Conservation (phyloP, 202 grass and related monocot genomes). For the Setaria viridis region DNA sequence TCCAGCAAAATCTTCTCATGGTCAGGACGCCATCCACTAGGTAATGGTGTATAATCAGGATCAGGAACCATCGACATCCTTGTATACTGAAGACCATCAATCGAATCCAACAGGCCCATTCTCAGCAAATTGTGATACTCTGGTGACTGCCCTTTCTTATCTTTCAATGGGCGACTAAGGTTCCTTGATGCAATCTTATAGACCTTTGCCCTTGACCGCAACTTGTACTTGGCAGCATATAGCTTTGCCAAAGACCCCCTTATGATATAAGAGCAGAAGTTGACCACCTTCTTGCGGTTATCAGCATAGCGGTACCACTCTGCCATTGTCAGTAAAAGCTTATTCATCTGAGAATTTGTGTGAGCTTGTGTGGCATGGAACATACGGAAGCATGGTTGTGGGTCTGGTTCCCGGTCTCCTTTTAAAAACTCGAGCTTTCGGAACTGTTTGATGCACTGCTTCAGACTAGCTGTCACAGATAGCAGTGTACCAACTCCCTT, state of each 20-base stretch:
- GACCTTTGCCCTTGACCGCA: slow-evolving; percentile 94
- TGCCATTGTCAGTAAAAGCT: slow-evolving; percentile 81
- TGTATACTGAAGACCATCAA: slow-evolving; percentile 95
- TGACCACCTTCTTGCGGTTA: slow-evolving; percentile 96
- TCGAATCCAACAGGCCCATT: slow-evolving; percentile 90
- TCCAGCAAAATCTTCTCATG: slow-evolving; percentile 90
- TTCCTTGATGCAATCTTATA: slow-evolving; percentile 98
- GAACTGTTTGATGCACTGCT: slow-evolving; percentile 94
- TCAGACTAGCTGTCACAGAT: slow-evolving; percentile 90
- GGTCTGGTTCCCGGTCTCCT: slow-evolving; percentile 91
- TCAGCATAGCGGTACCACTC: slow-evolving; percentile 98
- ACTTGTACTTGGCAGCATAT: slow-evolving; percentile 97
- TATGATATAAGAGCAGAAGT: slow-evolving; percentile 96
- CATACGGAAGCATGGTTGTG: slow-evolving; percentile 97
- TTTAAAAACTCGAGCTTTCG: slow-evolving; percentile 90
- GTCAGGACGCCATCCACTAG: slow-evolving; percentile 73
- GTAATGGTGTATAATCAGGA: slow-evolving; percentile 81
- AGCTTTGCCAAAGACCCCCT: slow-evolving; percentile 90
- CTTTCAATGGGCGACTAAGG: slow-evolving; percentile 90
- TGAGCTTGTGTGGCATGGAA: slow-evolving; percentile 98
- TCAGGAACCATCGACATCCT: slow-evolving; percentile 97
- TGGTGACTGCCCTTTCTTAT: slow-evolving; percentile 94
- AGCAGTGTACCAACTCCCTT: slow-evolving; percentile 93
- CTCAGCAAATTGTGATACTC: slow-evolving; percentile 95
- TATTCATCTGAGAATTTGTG: slow-evolving; percentile 97